A percentile compares a stretch with the other conserved stretches of the same genome.
These are phyloP conservation scores for Umbelopsis isabellina DNA, from an alignment of 192 early-diverging fungal genomes.

Conservation along the genomic window DNA sequence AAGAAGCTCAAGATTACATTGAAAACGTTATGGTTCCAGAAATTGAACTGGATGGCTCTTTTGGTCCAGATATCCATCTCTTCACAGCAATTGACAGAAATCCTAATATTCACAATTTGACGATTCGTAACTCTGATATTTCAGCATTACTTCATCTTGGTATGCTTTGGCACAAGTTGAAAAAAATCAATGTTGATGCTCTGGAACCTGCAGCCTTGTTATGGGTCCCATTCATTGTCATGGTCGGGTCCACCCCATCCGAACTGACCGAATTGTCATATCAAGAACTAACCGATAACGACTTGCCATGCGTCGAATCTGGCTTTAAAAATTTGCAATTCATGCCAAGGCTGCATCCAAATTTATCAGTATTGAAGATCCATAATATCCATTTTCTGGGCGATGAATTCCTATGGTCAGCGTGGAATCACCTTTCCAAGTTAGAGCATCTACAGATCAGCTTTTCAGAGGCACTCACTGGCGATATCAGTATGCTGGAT, in stretches of 20 bases:
- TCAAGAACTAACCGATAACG: conserved; percentile 15
- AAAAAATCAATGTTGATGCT: conserved; percentile 3
- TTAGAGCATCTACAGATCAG: conserved; percentile 4
- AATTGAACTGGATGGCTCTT: conserved; percentile 12
- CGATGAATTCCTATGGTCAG: conserved; percentile 10
- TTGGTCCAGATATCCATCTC: conserved; percentile 13
- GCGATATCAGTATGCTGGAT: background rate
- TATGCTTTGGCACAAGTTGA: conserved; percentile 18
- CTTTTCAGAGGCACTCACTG: background rate
- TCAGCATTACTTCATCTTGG: conserved; percentile 7
- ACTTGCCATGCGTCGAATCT: conserved; percentile 9
- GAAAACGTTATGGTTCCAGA: background rate
- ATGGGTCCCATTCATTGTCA: conserved; percentile 19
- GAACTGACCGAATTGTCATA: conserved; percentile 17
- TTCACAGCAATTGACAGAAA: background rate
- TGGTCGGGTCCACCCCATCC: conserved; percentile 19
- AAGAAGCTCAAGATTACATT: conserved; percentile 10
- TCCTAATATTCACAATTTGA: conserved; percentile 6
- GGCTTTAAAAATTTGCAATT: conserved; percentile 11
- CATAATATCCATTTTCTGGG: conserved; percentile 19
- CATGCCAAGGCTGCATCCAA: conserved; percentile 10
- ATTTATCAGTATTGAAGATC: conserved; percentile 1
- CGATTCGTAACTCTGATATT: conserved; percentile 4
- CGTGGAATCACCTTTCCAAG: conserved; percentile 12
- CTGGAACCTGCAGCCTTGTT: conserved; percentile 1